Evolutionary conservation across 371 early-diverging fungal species (phyloP), one percentile per base, ranked within the genome.

Genomic region (Apophysomyces variabilis): DNA sequence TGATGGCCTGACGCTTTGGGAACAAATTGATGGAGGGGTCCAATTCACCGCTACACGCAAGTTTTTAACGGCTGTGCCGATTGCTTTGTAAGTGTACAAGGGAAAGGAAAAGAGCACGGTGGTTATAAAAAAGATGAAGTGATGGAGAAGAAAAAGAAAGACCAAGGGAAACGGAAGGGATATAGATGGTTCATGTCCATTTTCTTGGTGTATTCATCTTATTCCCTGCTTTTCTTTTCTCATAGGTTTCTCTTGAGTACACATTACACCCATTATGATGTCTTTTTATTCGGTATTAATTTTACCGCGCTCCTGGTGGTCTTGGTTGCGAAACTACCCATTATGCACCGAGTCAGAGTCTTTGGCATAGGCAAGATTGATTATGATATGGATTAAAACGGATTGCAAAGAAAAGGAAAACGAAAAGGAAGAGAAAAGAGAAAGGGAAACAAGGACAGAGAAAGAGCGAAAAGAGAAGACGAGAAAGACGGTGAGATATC

Each of bases 11-110:
- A 97, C 97, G 16, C 84, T 98, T 60, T 98, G 99, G 99, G 99
- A 98, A 78, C 99, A 98, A 82, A 96, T 98, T 72, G 99, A 98
- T 77, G 90, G 93, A 62, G 98, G 97, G 46, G 92, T 87, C 36
- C 96, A 97, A 71, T 97, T 96, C 74, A 97, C 99, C n/a, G 95
- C 97, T 5, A 91, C 98, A 37, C 93, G 96, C 68, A 98, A 98
- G 78, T 98, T 93, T 74, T 82, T 97, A 43, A 96, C 96, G 11
- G 92, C 92, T 9, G 87, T 96, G 26, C 99, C 99, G 8, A 95
- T 96, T 56, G 79, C 89, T 54, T 79, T 98, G 96, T 98, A 92
- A 87, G 93, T 41, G 7, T 7, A 45, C 13, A 14, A 45, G 13
- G n/a, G 12, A 12, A 45, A 45, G 43, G 1, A 45, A 45, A 13